phyloP scores from a whole-genome alignment of 2,329 filamentous ascomycete genomes.

The Botrytis cinerea region DNA sequence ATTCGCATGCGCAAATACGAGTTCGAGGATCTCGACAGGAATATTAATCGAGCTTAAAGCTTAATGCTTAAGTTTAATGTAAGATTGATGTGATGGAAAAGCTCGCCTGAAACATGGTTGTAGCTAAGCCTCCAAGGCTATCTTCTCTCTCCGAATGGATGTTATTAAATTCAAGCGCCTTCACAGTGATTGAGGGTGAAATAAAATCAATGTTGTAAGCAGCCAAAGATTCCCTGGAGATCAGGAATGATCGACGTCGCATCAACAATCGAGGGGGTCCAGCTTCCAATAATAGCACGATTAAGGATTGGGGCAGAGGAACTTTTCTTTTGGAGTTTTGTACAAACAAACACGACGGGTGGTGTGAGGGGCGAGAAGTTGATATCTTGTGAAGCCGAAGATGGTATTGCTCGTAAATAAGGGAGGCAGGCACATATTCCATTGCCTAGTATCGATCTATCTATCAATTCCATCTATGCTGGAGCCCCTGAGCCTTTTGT shows the following conservation, averaged over 20 bases:
- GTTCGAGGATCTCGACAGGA: neutral
- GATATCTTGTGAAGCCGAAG: neutral
- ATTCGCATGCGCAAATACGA: neutral
- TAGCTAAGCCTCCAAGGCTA: slow-evolving; percentile 13
- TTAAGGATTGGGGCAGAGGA: slow-evolving; percentile 6
- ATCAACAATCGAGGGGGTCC: slow-evolving; percentile 8
- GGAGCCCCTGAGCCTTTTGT: neutral
- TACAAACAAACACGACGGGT: neutral
- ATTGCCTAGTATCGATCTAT: neutral
- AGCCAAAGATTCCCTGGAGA: slow-evolving; percentile 6
- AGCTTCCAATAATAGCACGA: slow-evolving; percentile 14
- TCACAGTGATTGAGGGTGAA: neutral
- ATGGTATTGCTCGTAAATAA: neutral
- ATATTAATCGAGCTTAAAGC: neutral
- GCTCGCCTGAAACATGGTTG: slow-evolving; percentile 4
- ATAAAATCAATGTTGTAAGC: neutral
- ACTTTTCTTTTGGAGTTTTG: neutral
- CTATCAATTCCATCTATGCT: neutral
- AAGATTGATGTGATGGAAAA: neutral
- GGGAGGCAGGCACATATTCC: neutral
- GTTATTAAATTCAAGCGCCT: neutral
- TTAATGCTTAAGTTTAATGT: neutral
- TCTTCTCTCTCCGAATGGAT: neutral
- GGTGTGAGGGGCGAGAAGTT: neutral
- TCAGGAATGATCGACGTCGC: slow-evolving; percentile 13